phyloP scores from a whole-genome alignment of 306 rosid species.

The Corylus avellana region DNA sequence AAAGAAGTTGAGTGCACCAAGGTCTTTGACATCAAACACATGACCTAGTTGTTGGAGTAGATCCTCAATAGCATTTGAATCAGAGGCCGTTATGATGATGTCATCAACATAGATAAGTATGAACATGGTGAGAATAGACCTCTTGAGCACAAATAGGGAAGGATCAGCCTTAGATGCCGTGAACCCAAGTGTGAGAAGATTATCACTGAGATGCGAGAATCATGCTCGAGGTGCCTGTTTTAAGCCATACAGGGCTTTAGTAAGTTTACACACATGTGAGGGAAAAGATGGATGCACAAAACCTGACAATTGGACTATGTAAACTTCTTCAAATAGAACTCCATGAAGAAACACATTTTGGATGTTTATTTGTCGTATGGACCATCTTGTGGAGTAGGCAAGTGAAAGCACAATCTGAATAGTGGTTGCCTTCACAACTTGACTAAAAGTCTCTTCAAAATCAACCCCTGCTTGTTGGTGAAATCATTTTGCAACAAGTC shows the following conservation, averaged over 20 bases:
- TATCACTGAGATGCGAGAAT: neutral
- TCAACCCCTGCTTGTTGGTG: neutral
- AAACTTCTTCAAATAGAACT: neutral
- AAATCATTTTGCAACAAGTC: neutral
- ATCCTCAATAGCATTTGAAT: neutral
- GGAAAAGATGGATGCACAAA: neutral
- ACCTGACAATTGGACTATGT: neutral
- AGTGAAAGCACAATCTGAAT: neutral
- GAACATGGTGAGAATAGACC: neutral
- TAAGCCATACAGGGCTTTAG: neutral
- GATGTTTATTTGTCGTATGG: neutral
- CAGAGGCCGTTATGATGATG: neutral
- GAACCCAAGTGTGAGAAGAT: neutral
- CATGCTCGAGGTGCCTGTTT: conserved; percentile 8
- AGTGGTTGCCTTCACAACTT: neutral
- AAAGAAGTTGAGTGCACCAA: too few relatives aligned
- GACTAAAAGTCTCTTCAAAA: neutral
- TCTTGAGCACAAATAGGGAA: neutral
- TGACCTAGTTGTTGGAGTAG: neutral
- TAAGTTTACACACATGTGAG: neutral
- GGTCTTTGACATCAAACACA: neutral
- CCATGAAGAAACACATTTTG: neutral
- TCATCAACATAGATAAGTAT: conserved; percentile 7
- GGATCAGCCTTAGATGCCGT: neutral
- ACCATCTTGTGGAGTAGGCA: neutral